Base-by-base conservation (phyloP, 2,329 filamentous ascomycete species). In the Alternaria burnsii region DNA sequence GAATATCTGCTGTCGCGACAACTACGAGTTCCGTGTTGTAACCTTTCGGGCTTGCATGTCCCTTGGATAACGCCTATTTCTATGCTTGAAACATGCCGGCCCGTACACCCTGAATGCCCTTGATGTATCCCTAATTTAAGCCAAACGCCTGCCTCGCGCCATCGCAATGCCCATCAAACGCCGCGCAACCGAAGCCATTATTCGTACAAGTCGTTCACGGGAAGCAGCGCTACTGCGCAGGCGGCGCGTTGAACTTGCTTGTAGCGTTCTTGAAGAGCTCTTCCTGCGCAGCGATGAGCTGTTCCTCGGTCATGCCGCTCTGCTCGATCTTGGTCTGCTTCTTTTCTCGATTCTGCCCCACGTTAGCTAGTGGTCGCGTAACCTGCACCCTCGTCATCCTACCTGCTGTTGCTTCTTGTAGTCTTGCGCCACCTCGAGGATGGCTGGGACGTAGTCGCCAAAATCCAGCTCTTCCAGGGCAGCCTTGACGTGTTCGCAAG, bases 241-340 rank as follows among this genome's bases (percentile, higher is more conserved):
- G 79, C 14, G 82, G 82, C 28, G 83, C 83, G 65, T 88, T 87
- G 78, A 90, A 91, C 71, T 91, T 90, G 66, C 89, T 88, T 2
- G 88, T 89, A 1, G 93, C 94, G 59, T 88, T 89, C 43, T 91
- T 89, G 80, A 99, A 98, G 69, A 97, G 87, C 78, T 97, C 93
- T 78, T 95, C 90, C 77, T 99, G 95, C 73, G 97, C 88, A 50
- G 90, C 87, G 58, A 95, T 88, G 50, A 99, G 85, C 79, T 99
- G 91, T 71, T 97, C 95, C 76, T 97, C 89, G 0, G 91, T 91
- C 82, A 98, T 86, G 55, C 94, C 94, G 76, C 93, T 97, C 77
- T 95, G 91, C 72, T 97, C 94, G 74, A 98, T 93, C 82, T 98
- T 98, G 80, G 94, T 97, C 67, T 94, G 91, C 81, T 97, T 97